Conservation (phyloP, 75 land plant species). For the Gnetum montanum region DNA sequence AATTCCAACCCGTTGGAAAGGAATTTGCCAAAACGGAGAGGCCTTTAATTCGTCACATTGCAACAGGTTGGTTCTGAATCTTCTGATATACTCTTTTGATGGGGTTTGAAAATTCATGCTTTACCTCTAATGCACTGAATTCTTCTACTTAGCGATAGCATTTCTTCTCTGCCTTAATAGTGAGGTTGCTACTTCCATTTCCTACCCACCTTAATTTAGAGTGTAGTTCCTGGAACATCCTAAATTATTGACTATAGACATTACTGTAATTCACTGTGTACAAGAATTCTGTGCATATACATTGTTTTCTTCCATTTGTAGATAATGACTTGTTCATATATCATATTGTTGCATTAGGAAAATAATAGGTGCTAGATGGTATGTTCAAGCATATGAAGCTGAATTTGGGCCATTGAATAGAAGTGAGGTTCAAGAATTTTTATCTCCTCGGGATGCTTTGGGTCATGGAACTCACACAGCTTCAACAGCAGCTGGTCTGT, state of each 20-base stretch:
- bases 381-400: slow-evolving; percentile 32
- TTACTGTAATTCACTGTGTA: neutral
- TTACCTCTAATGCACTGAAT: neutral
- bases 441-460: slow-evolving; percentile 37
- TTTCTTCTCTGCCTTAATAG: neutral
- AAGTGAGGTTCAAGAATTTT: slow-evolving; percentile 14
- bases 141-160: neutral
- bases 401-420: slow-evolving; percentile 27
- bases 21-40: slow-evolving; percentile 32
- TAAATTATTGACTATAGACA: neutral
- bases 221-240: neutral
- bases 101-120: neutral
- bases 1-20: slow-evolving; percentile 29
- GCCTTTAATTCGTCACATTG: slow-evolving; percentile 22
- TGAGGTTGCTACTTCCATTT: neutral
- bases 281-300: neutral
- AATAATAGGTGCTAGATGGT: slow-evolving; percentile 44
- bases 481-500: slow-evolving; percentile 33
- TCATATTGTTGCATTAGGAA: too few relatives aligned
- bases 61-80: slow-evolving; percentile 20
- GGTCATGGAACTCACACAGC: slow-evolving; percentile 55
- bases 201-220: neutral
- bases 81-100: neutral
- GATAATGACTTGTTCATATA: neutral
- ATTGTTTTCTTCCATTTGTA: neutral